Conservation (phyloP, 2,329 filamentous ascomycete genomes). For the Ophiocordyceps camponoti-saundersi region DNA sequence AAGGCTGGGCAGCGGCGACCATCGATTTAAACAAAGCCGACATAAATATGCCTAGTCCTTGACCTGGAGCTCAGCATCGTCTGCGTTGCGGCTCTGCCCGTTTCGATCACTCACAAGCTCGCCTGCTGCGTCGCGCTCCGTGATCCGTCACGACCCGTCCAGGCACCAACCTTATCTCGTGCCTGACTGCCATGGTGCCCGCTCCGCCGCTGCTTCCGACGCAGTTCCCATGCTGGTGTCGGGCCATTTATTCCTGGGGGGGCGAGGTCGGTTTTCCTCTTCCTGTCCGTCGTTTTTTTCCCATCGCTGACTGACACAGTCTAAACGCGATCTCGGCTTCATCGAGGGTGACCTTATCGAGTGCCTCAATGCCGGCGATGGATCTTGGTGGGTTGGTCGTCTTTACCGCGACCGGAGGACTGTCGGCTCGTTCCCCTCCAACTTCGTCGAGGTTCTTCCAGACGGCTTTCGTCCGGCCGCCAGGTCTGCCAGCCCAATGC, state of each 20-base stretch:
- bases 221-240: conserved; percentile 80
- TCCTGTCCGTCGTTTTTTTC: not conserved
- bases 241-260: conserved; percentile 85
- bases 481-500: conserved; percentile 42
- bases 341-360: conserved; percentile 96
- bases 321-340: conserved; percentile 87
- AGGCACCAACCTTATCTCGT: not conserved
- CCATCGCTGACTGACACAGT: conserved; percentile 27
- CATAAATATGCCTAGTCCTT: not conserved
- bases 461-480: conserved; percentile 66
- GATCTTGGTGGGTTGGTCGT: conserved; percentile 95
- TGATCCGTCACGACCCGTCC: not conserved
- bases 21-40: not conserved
- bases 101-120: not conserved
- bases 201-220: conserved; percentile 48
- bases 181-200: conserved; percentile 27
- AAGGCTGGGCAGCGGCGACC: not conserved
- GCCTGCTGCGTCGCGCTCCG: not conserved
- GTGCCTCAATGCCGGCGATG: conserved; percentile 93
- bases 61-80: not conserved
- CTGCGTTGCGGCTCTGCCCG: not conserved
- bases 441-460: conserved; percentile 85
- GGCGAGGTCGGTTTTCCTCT: conserved; percentile 43
- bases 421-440: conserved; percentile 87
- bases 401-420: conserved; percentile 78